A percentile compares a stretch with the other conserved stretches of the same genome.
phyloP scores from a whole-genome alignment of 345 rosid species.

The Pistacia vera region DNA sequence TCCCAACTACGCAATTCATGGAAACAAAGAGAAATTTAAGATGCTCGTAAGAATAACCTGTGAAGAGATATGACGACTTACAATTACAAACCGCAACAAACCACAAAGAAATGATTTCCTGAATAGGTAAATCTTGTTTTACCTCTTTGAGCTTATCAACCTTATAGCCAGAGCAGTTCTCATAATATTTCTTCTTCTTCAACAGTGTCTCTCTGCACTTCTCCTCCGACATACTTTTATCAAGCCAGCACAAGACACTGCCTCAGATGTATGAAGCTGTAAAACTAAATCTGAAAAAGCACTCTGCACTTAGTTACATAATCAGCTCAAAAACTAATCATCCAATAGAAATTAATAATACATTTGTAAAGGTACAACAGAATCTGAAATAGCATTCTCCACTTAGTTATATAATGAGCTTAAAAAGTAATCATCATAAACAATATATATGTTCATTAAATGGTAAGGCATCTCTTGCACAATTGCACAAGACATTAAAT shows the following conservation, averaged over 20 bases:
- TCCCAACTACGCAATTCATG: not conserved
- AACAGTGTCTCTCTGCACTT: conserved; percentile 48
- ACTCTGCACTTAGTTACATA: no score
- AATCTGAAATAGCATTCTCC: not conserved
- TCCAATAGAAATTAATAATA: not conserved
- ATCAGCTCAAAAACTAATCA: not conserved
- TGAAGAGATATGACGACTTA: conserved; percentile 10
- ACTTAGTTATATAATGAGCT: no score
- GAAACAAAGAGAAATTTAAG: not conserved
- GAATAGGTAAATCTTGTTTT: conserved; percentile 60
- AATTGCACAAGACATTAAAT: not conserved
- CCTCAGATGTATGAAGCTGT: not conserved
- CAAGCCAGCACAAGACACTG: conserved; percentile 13
- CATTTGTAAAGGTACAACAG: no score
- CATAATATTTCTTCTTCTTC: conserved; percentile 59
- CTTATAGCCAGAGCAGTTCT: conserved; percentile 82
- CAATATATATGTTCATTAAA: not conserved
- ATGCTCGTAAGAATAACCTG: not conserved
- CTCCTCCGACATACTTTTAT: conserved; percentile 37
- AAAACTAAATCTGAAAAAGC: no score
- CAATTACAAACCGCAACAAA: conserved; percentile 70
- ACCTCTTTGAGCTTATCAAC: conserved; percentile 60
- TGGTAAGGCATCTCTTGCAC: not conserved
- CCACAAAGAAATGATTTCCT: conserved; percentile 65
- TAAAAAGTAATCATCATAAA: not conserved